Base-by-base conservation (phyloP, 2,329 filamentous ascomycete genomes). In the Aspergillus puulaauensis region DNA sequence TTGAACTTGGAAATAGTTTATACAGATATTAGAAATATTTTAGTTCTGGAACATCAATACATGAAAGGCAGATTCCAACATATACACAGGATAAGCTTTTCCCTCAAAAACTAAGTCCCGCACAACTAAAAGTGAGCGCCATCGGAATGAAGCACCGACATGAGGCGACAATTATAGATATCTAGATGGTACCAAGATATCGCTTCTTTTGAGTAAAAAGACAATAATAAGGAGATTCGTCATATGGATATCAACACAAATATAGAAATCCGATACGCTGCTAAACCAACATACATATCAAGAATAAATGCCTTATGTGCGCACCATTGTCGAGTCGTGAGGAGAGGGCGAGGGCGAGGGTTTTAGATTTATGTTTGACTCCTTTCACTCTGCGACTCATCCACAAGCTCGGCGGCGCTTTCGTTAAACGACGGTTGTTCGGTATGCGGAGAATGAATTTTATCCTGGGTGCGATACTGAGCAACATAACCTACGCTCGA, bases 401-500 rank as follows among this genome's bases (percentile, higher is more conserved):
- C 70, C 11, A 80, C 76, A 17, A 80, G 65, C 61, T 80, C 78
- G 9, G 79, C 79, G 14, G 74, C 67, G 54, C 76, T 79, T 11
- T 77, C 77, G 6, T 72, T 67, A 33, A 77, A 70, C 11, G 73
- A 71, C 5, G 69, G 64, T 52, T 72, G 65, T 35, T 76, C 71
- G 17, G 73, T 69, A 61, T 71, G 75, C 23, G 71, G 68, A 50
- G 77, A 72, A 55, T 78, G 76, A 35, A 82, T 80, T 57, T 80
- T 75, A 50, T 82, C 79, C 53, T 73, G 76, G 4, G 79, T 76
- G 35, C 79, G 76, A 63, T 80, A 74, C 57, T 80, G 76, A 9
- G 76, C 73, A 11, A 82, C 80, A 56, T 79, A 81, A 0, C 80
- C 80, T 70, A 82, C 68, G 52, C 79, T 80, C 6, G 78, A 79